Evolutionary conservation across 1,139 yeast species (phyloP).

Genomic region (Geotrichum bryndzae): DNA sequence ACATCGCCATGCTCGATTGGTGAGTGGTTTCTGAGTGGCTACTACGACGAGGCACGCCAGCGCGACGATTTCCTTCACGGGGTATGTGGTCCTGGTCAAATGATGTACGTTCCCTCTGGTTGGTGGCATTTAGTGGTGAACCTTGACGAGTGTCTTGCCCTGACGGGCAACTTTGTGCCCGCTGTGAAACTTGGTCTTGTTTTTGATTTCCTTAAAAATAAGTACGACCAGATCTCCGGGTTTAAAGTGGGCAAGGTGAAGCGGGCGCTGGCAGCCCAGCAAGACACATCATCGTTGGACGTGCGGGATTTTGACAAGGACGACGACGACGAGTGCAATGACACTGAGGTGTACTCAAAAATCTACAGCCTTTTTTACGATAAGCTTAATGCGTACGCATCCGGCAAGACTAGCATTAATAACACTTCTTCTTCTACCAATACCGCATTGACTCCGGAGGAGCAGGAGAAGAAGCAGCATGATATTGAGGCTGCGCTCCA

Average conservation of each 20-base stretch:
- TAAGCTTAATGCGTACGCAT: constrained; percentile 6
- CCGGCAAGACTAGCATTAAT: constrained; percentile 1
- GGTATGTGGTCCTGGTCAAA: constrained; percentile 74
- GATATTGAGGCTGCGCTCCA: constrained; percentile 15
- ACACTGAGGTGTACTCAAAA: background rate
- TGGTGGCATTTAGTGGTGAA: constrained; percentile 97
- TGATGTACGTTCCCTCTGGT: constrained; percentile 83
- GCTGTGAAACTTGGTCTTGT: constrained; percentile 49
- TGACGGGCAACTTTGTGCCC: constrained; percentile 87
- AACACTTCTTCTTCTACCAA: background rate
- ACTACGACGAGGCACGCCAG: constrained; percentile 53
- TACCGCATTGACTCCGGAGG: background rate
- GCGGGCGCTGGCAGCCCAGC: constrained; percentile 2
- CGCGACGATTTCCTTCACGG: constrained; percentile 51
- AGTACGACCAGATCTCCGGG: constrained; percentile 70
- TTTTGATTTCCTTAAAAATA: constrained; percentile 59
- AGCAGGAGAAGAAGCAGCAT: background rate
- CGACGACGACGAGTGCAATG: constrained; percentile 6
- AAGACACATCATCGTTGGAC: background rate
- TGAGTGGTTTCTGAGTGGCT: constrained; percentile 83
- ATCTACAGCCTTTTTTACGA: constrained; percentile 3
- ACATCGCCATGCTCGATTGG: constrained; percentile 86
- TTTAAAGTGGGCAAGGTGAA: constrained; percentile 40
- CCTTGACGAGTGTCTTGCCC: constrained; percentile 65
- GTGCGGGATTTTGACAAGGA: constrained; percentile 7